phyloP scores from a whole-genome alignment of 2,329 filamentous ascomycete genomes.

The Trichoderma gracile region DNA sequence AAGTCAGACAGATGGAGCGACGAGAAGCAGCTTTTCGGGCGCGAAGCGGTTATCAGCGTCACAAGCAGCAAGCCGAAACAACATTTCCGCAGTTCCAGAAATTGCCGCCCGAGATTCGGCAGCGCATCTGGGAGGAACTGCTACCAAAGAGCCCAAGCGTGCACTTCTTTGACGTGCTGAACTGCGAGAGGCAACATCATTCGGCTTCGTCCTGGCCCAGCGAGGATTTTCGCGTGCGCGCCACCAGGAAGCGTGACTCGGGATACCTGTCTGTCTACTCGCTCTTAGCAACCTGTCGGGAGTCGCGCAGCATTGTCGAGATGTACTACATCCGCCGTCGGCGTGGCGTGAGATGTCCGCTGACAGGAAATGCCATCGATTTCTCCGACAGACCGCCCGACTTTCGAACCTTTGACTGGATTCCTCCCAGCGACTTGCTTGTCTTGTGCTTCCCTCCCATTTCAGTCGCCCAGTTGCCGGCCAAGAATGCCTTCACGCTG shows the following conservation, averaged over 20 bases:
- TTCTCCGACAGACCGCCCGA: neutral
- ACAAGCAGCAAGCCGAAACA: too few species aligned
- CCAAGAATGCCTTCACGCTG: conserved; percentile 10
- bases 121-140: conserved; percentile 19
- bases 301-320: neutral
- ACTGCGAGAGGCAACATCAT: conserved; percentile 17
- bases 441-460: conserved; percentile 17
- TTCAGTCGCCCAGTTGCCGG: conserved; percentile 11
- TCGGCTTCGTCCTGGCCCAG: conserved; percentile 19
- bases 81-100: conserved; percentile 12
- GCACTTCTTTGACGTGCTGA: conserved; percentile 24
- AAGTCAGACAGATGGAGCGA: conserved; percentile 20
- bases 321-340: conserved; percentile 12
- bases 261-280: conserved; percentile 20
- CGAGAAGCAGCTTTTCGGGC: too few species aligned
- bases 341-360: neutral
- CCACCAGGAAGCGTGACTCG: conserved; percentile 17
- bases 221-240: conserved; percentile 21
- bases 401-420: conserved; percentile 26
- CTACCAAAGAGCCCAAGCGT: conserved; percentile 15
- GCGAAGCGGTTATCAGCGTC: too few species aligned
- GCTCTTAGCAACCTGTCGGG: conserved; percentile 14
- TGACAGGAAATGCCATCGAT: neutral
- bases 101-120: conserved; percentile 21
- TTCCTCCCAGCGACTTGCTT: conserved; percentile 20